These are phyloP conservation scores for Scheffersomyces quercinus DNA, from an alignment of 1,139 yeast genomes.

Conservation along the genomic window DNA sequence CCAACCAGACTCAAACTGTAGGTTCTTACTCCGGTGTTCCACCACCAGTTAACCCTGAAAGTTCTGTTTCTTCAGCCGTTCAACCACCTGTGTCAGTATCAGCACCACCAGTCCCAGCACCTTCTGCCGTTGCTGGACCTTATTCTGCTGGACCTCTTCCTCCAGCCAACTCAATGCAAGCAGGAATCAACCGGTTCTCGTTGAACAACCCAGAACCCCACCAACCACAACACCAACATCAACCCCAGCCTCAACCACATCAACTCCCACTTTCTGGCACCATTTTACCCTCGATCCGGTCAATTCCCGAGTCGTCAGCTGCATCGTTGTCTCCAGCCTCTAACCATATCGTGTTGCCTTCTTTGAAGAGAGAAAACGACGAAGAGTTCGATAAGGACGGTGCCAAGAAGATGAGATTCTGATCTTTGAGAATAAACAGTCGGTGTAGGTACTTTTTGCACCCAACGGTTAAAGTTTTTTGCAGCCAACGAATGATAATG, in stretches of 20 bases:
- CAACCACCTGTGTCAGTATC: not conserved
- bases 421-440: no score
- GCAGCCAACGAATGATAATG: no score
- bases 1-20: not conserved
- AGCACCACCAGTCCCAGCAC: slow-evolving; percentile 1
- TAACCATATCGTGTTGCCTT: slow-evolving; percentile 17
- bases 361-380: slow-evolving; percentile 28
- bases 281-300: slow-evolving; percentile 12
- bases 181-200: not conserved
- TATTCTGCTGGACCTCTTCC: not conserved
- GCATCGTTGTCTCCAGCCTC: slow-evolving; percentile 1
- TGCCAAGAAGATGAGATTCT: slow-evolving; percentile 12
- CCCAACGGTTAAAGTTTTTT: no score
- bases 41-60: slow-evolving; percentile 1
- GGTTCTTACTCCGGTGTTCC: slow-evolving; percentile 2
- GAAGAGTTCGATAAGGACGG: slow-evolving; percentile 9
- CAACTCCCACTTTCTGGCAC: slow-evolving; percentile 1
- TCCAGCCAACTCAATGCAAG: not conserved
- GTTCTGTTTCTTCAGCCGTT: not conserved
- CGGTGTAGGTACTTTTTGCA: no score
- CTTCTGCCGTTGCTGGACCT: not conserved
- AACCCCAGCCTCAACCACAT: no score
- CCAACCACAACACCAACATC: not conserved
- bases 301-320: slow-evolving; percentile 1
- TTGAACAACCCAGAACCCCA: slow-evolving; percentile 1